Percentiles rank a stretch among this genome's conserved stretches.
phyloP scores from a whole-genome alignment of 306 rosid species.

The Spatholobus suberectus region DNA sequence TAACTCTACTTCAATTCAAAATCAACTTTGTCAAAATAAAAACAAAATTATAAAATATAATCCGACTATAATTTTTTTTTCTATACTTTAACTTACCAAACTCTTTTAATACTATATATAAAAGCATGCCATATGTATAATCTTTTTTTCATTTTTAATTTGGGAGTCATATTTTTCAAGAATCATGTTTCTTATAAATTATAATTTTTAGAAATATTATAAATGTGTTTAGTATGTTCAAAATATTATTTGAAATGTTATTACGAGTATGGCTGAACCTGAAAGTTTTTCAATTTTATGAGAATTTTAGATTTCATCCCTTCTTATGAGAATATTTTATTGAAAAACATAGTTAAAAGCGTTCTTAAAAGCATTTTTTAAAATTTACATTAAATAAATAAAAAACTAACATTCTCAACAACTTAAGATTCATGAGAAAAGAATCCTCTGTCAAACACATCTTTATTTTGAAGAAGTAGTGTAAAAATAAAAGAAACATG shows the following conservation, averaged over 20 bases:
- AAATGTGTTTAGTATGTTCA: background rate
- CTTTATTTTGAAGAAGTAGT: background rate
- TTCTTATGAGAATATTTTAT: background rate
- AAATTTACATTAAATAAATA: too few relatives aligned
- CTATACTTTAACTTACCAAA: background rate
- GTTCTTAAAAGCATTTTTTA: too few relatives aligned
- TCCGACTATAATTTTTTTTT: background rate
- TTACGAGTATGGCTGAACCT: background rate
- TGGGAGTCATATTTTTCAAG: background rate
- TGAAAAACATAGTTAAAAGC: background rate
- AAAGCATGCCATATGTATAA: background rate
- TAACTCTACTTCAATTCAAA: background rate
- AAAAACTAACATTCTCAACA: too few relatives aligned
- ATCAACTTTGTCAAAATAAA: background rate
- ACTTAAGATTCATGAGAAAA: too few relatives aligned
- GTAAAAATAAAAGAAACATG: background rate
- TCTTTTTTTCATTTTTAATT: background rate
- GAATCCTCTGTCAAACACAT: background rate
- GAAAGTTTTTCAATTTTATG: background rate
- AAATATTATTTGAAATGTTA: background rate
- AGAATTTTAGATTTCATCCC: background rate
- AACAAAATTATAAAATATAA: background rate
- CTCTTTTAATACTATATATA: background rate
- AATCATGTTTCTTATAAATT: background rate
- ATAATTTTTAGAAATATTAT: background rate